Evolutionary conservation across 768 basidiomycete species (phyloP), one percentile per base, ranked within the genome.

Genomic region (Scleroderma bovista): DNA sequence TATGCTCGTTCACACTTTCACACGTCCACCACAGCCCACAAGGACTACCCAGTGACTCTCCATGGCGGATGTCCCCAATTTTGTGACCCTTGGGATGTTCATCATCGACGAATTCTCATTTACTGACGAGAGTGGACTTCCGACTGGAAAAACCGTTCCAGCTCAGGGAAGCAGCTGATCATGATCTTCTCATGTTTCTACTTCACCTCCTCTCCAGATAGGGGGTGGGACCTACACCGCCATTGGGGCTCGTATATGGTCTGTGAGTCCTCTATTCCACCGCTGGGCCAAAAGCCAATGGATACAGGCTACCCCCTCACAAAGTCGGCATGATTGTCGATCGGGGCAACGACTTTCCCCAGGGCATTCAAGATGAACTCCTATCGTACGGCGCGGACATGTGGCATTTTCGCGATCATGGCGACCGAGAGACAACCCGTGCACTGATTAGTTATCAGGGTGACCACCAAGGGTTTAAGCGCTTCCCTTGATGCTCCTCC

Each of bases 201-300:
- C 42, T n/a, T 43, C 13, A 43, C 22, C 19, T 33, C 23, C 26
- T 46, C n/a, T 34, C 17, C 50, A 93, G 83, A 92, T 94, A 23
- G 93, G 93, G 0, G 93, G 89, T 1, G 93, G 93, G 3, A 89
- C 86, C 0, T 89, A 88, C 65, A 87, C 88, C 46, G 71, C 75
- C 37, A 75, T 95, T 39, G 93, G 89, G 2, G 83, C 89, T 22
- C 78, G 93, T 42, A 80, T 93, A 62, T 94, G 89, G 87, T 86
- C 51, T 42, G 52, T 44, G 44, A 20, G 2, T 4, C 26, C 10
- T 31, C 2, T 33, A n/a, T 26, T 6, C 5, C 29, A 39, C 22
- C 36, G 31, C 39, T 10, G 7, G 39, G 16, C 24, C 24, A 6
- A 43, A 9, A 9, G 33, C 40, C 33, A 42, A 5, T 17, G 17